Evolutionary conservation across 2,329 filamentous ascomycete species (phyloP).

Genomic region (Botrytis pseudocinerea): DNA sequence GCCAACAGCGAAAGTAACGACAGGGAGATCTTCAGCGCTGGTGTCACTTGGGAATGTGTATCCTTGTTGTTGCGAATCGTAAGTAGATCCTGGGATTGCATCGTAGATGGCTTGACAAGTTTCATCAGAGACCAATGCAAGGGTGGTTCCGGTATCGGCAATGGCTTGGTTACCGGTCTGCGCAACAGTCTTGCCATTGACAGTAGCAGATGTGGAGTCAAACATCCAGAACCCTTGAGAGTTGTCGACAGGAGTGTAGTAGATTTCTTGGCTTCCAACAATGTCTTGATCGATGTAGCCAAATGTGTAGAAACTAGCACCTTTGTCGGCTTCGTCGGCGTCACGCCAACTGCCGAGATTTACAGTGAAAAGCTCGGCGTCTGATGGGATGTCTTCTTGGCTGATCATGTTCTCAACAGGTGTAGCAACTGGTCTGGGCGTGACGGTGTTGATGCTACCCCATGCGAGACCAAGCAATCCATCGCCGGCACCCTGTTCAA

Average conservation of each 20-base stretch:
- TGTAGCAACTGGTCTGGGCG: slow-evolving; percentile 55
- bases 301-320: slow-evolving; percentile 68
- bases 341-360: slow-evolving; percentile 57
- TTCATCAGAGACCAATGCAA: slow-evolving; percentile 63
- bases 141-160: slow-evolving; percentile 70
- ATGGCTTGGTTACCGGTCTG: slow-evolving; percentile 64
- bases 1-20: slow-evolving; percentile 63
- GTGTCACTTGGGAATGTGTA: slow-evolving; percentile 61
- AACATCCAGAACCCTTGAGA: slow-evolving; percentile 70
- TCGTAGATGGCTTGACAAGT: slow-evolving; percentile 63
- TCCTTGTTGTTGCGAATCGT: slow-evolving; percentile 58
- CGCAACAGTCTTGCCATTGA: slow-evolving; percentile 56
- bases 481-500: slow-evolving; percentile 57
- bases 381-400: slow-evolving; percentile 52
- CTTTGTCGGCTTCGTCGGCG: slow-evolving; percentile 44
- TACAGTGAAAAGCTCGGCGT: slow-evolving; percentile 57
- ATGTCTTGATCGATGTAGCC: slow-evolving; percentile 68
- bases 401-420: slow-evolving; percentile 70
- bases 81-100: slow-evolving; percentile 60
- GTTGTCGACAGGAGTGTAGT: slow-evolving; percentile 63
- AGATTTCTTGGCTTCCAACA: slow-evolving; percentile 54
- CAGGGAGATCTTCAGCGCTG: slow-evolving; percentile 55
- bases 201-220: slow-evolving; percentile 54
- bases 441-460: slow-evolving; percentile 63
- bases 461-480: slow-evolving; percentile 69